A percentile compares a stretch with the other conserved stretches of the same genome.
Conservation (phyloP, 1,284 basidiomycete genomes). For the Coniferiporia weirii region DNA sequence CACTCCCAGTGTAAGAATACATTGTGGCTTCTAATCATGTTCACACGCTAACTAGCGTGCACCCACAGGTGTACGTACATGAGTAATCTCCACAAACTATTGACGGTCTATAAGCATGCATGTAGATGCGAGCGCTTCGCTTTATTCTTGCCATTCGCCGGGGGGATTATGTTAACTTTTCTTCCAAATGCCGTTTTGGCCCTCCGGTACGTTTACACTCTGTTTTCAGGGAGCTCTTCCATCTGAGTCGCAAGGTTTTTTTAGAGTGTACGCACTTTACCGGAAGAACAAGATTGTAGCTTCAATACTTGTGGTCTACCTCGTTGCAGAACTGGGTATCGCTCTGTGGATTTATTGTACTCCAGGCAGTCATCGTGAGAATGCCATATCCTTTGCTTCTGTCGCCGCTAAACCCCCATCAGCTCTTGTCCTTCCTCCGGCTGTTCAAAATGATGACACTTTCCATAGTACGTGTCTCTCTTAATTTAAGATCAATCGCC, state of each 20-base stretch:
- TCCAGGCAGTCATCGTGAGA: slow-evolving; percentile 8
- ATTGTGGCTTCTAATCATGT: background rate
- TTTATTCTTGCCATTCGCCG: background rate
- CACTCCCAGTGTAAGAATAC: background rate
- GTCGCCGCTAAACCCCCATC: background rate
- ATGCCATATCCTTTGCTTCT: background rate
- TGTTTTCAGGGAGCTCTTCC: background rate
- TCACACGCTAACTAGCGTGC: background rate
- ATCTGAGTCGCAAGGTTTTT: background rate
- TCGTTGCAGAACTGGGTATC: background rate
- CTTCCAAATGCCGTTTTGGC: background rate
- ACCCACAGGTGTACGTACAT: background rate
- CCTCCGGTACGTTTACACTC: background rate
- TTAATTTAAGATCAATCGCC: background rate
- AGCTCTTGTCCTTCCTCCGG: background rate
- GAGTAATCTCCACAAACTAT: background rate
- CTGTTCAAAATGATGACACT: background rate
- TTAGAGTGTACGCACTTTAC: slow-evolving; percentile 4
- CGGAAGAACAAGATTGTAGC: background rate
- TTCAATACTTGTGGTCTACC: background rate
- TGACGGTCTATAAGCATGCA: background rate
- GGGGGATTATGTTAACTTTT: background rate
- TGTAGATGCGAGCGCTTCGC: background rate
- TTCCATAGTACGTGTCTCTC: slow-evolving; percentile 1
- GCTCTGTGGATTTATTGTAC: slow-evolving; percentile 1